Evolutionary conservation across 257 asterid genomes (phyloP).

Genomic region (Marsdenia floribunda): DNA sequence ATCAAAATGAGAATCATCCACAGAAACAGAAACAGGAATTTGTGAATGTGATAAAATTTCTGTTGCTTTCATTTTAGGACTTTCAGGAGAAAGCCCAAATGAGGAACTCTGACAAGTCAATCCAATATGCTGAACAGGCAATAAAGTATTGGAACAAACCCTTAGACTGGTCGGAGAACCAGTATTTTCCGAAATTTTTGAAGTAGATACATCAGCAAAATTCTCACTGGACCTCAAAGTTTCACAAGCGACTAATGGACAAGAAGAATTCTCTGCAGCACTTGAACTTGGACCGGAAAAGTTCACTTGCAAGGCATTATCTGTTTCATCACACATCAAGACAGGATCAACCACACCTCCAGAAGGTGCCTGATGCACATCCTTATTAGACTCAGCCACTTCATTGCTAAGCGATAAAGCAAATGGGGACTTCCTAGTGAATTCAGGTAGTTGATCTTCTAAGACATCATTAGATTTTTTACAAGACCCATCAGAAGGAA

Average conservation of each 20-base stretch:
- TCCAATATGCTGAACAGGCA: conserved; percentile 26
- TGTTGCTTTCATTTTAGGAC: neutral
- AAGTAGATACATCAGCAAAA: conserved; percentile 28
- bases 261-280: conserved; percentile 25
- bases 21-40: conserved; percentile 1
- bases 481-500: conserved; percentile 28
- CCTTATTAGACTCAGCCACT: conserved; percentile 24
- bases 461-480: conserved; percentile 30
- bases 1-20: conserved; percentile 14
- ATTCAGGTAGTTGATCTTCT: conserved; percentile 21
- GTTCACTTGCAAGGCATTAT: conserved; percentile 22
- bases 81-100: conserved; percentile 7
- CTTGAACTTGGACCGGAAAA: conserved; percentile 14
- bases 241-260: conserved; percentile 22
- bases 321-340: conserved; percentile 14
- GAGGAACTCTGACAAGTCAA: conserved; percentile 18
- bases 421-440: conserved; percentile 22
- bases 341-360: conserved; percentile 25
- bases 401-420: conserved; percentile 27
- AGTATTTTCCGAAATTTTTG: conserved; percentile 22
- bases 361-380: conserved; percentile 17
- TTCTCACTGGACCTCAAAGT: conserved; percentile 19
- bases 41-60: neutral
- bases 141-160: conserved; percentile 32
- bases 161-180: conserved; percentile 29